Base-by-base conservation (phyloP, 495 filamentous ascomycete species). In the Neohortaea acidophila region DNA sequence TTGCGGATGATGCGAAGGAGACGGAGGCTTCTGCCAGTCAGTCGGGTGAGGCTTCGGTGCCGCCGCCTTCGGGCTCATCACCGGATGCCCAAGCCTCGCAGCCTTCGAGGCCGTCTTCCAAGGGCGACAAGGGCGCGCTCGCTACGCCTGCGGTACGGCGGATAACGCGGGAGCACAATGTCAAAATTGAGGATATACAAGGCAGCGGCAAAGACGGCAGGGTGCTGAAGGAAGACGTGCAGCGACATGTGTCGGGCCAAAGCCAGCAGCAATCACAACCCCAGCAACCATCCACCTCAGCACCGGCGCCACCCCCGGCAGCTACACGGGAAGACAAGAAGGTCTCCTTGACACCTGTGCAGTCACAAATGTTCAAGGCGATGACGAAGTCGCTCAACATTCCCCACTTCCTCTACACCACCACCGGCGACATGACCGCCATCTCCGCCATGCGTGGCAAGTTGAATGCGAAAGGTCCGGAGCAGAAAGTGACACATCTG, bases 291-390 rank as follows among this genome's bases (percentile, higher is more conserved):
- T 26, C 28, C 5, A 4, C 22, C n/a, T 2, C 41, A 24, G 21
- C 28, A 26, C 15, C 30, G 1, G 15, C 42, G 15, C 28, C 46
- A 40, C 33, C 51, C 26, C 21, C 53, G 12, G 36, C 54, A 10
- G 38, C 48, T 21, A 38, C 48, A 37, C 30, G 36, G 18, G 61
- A 65, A 22, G 91, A 96, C 51, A 72, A 71, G 2, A 56, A 60
- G 1, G 59, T 73, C 19, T 61, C 70, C 38, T 62, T 99, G 14
- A 81, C 82, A 3, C 73, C 73, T 19, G 80, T 82, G 20, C 89
- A 96, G 62, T 63, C 69, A 14, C 77, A 82, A 52, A 99, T 99
- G 91, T 94, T 93, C 72, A 94, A 89, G 59, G 72, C 74, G n/a
- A 99, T 99, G 91, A 96, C 87, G 15, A 73, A 73, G 28, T 92